These are phyloP conservation scores for Paxillus ammoniavirescens DNA, from an alignment of 768 basidiomycete species.

Conservation along the genomic window DNA sequence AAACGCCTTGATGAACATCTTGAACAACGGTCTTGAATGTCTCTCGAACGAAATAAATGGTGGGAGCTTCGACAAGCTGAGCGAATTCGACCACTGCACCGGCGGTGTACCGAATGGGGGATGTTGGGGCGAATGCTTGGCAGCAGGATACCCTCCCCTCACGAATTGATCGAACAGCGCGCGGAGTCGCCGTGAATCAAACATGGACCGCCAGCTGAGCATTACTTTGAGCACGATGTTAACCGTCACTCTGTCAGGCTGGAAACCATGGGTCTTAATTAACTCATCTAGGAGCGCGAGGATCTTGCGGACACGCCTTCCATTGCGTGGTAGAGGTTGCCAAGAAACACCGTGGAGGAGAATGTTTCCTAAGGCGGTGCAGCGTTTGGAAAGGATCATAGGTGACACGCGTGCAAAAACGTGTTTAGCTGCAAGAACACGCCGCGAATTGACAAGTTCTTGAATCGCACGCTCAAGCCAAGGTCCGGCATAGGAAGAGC, in stretches of 20 bases:
- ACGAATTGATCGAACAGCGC: conserved; percentile 66
- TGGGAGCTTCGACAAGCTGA: conserved; percentile 39
- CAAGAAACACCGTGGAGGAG: conserved; percentile 47
- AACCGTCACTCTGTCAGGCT: conserved; percentile 64
- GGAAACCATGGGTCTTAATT: conserved; percentile 44
- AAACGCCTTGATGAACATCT: conserved; percentile 70
- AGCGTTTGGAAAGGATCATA: conserved; percentile 28
- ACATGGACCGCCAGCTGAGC: conserved; percentile 46
- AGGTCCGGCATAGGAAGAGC: conserved; percentile 2
- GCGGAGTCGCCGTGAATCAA: conserved; percentile 45
- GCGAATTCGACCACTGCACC: conserved; percentile 1
- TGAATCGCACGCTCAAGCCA: conserved; percentile 17
- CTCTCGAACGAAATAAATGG: conserved; percentile 49
- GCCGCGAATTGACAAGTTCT: conserved; percentile 32
- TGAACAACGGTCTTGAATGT: conserved; percentile 69
- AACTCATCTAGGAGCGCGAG: conserved; percentile 42
- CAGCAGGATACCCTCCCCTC: conserved; percentile 55
- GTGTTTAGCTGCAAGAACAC: conserved; percentile 43
- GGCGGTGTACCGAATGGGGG: conserved; percentile 47
- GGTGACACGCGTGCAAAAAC: conserved; percentile 34
- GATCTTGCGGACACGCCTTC: conserved; percentile 44
- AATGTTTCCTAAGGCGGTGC: conserved; percentile 54
- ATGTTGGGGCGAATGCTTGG: conserved; percentile 21
- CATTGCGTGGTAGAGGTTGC: conserved; percentile 36
- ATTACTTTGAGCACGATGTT: conserved; percentile 67